Percentiles rank a stretch among this genome's conserved stretches.
Conservation (phyloP, 2,329 filamentous ascomycete species). For the Chaetothyriales sp. region DNA sequence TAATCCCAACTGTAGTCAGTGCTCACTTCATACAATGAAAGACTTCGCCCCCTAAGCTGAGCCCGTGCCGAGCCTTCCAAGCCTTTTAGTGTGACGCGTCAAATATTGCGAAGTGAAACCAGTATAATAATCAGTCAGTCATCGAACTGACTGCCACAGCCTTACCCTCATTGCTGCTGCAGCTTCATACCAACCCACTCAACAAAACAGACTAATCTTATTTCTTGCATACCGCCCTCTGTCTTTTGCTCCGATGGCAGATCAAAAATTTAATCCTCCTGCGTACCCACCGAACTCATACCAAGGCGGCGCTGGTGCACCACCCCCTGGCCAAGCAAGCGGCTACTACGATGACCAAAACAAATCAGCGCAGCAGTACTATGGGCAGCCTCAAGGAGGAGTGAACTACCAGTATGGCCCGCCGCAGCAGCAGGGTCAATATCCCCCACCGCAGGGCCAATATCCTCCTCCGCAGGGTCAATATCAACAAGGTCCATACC, state of each 20-base stretch:
- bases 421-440: not conserved
- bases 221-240: not conserved
- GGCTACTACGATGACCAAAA: constrained; percentile 6
- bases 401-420: constrained; percentile 26
- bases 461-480: not conserved
- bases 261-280: not conserved
- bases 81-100: too few relatives aligned
- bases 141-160: too few relatives aligned
- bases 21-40: too few relatives aligned
- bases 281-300: not conserved
- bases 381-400: constrained; percentile 19
- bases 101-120: too few relatives aligned
- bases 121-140: too few relatives aligned
- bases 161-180: too few relatives aligned
- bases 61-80: too few relatives aligned
- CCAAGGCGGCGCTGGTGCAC: not conserved
- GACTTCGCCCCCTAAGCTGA: too few relatives aligned
- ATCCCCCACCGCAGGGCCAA: not conserved
- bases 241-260: not conserved
- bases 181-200: too few relatives aligned
- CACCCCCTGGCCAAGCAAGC: not conserved
- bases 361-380: constrained; percentile 11
- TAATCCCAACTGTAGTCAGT: too few relatives aligned
- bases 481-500: not conserved
- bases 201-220: not conserved